A percentile compares a stretch with the other conserved stretches of the same genome.
phyloP scores from a whole-genome alignment of 2,329 filamentous ascomycete genomes.

The Juglanconis oblonga region DNA sequence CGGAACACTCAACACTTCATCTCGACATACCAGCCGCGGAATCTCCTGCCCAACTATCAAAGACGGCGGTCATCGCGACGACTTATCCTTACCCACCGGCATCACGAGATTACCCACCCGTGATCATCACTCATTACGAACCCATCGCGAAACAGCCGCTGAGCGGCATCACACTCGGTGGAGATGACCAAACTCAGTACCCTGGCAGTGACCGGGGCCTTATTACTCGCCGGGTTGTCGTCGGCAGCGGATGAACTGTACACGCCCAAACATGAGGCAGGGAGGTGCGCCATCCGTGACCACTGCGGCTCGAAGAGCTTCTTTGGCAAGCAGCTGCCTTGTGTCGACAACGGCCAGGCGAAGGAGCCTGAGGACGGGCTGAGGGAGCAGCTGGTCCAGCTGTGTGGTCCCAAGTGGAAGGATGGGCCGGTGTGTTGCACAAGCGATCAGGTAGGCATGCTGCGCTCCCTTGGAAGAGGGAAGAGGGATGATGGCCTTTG shows the following conservation, averaged over 20 bases:
- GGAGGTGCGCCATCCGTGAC: constrained; percentile 85
- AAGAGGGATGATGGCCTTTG: not conserved
- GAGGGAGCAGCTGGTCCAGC: constrained; percentile 72
- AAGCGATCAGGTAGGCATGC: constrained; percentile 64
- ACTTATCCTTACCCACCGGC: not conserved
- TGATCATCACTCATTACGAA: not conserved
- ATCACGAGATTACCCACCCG: not conserved
- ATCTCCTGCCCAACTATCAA: not conserved
- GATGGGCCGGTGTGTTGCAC: constrained; percentile 82
- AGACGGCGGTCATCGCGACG: not conserved
- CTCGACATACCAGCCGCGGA: too few species aligned
- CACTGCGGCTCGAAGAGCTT: constrained; percentile 89
- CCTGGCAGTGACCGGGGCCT: constrained; percentile 31
- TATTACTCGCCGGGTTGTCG: constrained; percentile 32
- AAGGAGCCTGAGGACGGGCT: constrained; percentile 68
- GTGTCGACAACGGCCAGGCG: constrained; percentile 84
- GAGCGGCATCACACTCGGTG: constrained; percentile 11
- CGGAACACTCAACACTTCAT: too few species aligned
- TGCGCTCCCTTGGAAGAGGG: not conserved
- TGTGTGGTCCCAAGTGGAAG: constrained; percentile 87
- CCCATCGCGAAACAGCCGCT: constrained; percentile 6
- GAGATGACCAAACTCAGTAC: constrained; percentile 37
- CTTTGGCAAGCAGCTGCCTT: constrained; percentile 87
- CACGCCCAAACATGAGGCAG: constrained; percentile 73
- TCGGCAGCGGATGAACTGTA: constrained; percentile 25